Percentiles rank a stretch among this genome's conserved stretches.
phyloP scores from a whole-genome alignment of 768 basidiomycete genomes.

The Favolaschia claudopus region DNA sequence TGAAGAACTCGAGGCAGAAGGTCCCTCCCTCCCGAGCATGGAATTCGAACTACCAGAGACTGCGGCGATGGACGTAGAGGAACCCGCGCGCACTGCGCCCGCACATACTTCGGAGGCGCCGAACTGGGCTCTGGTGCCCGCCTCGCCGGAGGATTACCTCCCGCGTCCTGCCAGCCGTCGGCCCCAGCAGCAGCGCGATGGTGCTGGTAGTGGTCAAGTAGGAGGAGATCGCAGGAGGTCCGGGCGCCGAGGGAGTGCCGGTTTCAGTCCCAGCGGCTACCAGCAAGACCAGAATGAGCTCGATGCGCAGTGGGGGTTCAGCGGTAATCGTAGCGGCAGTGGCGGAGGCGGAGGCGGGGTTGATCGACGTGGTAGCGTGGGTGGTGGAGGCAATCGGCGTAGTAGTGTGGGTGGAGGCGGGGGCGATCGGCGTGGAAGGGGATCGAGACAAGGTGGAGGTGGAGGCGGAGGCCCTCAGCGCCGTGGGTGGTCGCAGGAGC shows the following conservation, averaged over 20 bases:
- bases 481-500: slow-evolving; percentile 10
- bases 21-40: not conserved
- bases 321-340: too few relatives aligned
- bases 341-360: not conserved
- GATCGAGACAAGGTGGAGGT: slow-evolving; percentile 10
- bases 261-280: not conserved
- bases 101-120: slow-evolving; percentile 39
- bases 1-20: slow-evolving; percentile 13
- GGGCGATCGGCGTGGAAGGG: slow-evolving; percentile 1
- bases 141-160: slow-evolving; percentile 7
- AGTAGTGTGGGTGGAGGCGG: not conserved
- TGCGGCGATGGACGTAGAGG: too few relatives aligned
- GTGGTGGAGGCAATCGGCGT: not conserved
- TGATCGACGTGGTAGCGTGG: slow-evolving; percentile 1
- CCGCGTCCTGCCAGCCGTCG: not conserved
- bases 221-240: not conserved
- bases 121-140: slow-evolving; percentile 46
- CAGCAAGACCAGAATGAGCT: slow-evolving; percentile 13
- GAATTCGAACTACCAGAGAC: not conserved
- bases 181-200: not conserved
- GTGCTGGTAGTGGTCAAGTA: too few relatives aligned
- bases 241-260: slow-evolving; percentile 5
- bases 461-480: slow-evolving; percentile 6
- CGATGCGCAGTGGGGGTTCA: slow-evolving; percentile 9
- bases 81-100: not conserved